Evolutionary conservation across 345 rosid species (phyloP).

Genomic region (Lepidium didymum): DNA sequence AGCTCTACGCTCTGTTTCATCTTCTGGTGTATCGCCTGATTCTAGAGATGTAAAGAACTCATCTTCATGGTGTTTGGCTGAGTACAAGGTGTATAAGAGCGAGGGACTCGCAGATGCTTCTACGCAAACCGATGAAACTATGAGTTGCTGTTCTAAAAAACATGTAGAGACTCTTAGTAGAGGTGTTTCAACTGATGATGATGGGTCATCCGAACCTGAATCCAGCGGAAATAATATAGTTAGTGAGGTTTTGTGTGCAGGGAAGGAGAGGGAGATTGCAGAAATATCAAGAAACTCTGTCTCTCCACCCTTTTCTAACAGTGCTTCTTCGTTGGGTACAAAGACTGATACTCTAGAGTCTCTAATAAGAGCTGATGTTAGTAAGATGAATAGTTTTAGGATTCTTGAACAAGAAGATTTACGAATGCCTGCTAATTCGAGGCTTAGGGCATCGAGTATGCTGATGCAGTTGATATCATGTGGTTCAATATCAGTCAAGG

Average conservation of each 20-base stretch:
- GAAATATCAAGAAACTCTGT: slow-evolving; percentile 48
- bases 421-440: slow-evolving; percentile 50
- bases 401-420: slow-evolving; percentile 75
- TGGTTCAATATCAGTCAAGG: slow-evolving; percentile 93
- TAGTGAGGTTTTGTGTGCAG: slow-evolving; percentile 31
- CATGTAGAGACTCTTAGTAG: slow-evolving; percentile 64
- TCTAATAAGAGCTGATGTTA: slow-evolving; percentile 79
- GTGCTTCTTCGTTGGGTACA: slow-evolving; percentile 62
- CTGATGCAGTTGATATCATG: slow-evolving; percentile 92
- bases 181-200: slow-evolving; percentile 84
- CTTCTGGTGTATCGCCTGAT: slow-evolving; percentile 57
- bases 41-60: slow-evolving; percentile 52
- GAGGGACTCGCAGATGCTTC: slow-evolving; percentile 86
- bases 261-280: slow-evolving; percentile 50
- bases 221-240: slow-evolving; percentile 20
- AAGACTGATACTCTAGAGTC: slow-evolving; percentile 90
- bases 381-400: slow-evolving; percentile 83
- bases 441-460: slow-evolving; percentile 69
- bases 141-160: slow-evolving; percentile 23
- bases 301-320: slow-evolving; percentile 65
- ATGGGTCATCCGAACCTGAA: slow-evolving; percentile 43
- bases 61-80: slow-evolving; percentile 71
- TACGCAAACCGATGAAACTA: slow-evolving; percentile 83
- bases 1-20: slow-evolving; percentile 47
- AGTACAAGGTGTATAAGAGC: slow-evolving; percentile 58